Evolutionary conservation across 495 filamentous ascomycete genomes (phyloP).

Genomic region (Aspergillus bertholletiae): DNA sequence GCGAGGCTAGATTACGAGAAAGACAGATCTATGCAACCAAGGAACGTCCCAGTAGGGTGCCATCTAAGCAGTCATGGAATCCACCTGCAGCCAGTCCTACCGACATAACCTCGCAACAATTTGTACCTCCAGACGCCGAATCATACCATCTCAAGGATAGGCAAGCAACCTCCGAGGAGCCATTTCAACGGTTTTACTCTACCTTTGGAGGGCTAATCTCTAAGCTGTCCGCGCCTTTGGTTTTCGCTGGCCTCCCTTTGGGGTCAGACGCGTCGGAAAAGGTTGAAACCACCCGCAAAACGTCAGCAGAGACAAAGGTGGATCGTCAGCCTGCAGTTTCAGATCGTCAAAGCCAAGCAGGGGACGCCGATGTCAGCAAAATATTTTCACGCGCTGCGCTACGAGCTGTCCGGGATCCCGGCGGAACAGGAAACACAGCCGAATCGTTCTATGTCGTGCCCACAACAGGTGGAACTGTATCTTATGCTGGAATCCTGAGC

Average conservation of each 20-base stretch:
- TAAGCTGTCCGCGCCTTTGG: slow-evolving; percentile 79
- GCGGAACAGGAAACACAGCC: slow-evolving; percentile 44
- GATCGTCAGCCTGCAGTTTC: slow-evolving; percentile 36
- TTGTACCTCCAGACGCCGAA: slow-evolving; percentile 23
- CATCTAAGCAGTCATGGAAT: slow-evolving; percentile 34
- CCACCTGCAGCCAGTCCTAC: slow-evolving; percentile 32
- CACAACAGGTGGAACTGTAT: slow-evolving; percentile 79
- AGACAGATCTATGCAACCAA: slow-evolving; percentile 18
- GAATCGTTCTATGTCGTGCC: slow-evolving; percentile 97
- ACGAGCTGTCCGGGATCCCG: slow-evolving; percentile 58
- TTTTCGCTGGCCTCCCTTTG: slow-evolving; percentile 87
- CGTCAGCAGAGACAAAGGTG: slow-evolving; percentile 34
- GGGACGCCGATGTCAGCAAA: slow-evolving; percentile 69
- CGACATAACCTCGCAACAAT: slow-evolving; percentile 35
- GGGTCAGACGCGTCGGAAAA: slow-evolving; percentile 48
- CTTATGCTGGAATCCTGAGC: slow-evolving; percentile 82
- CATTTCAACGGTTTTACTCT: slow-evolving; percentile 85
- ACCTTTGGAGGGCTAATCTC: slow-evolving; percentile 82
- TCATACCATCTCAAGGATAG: slow-evolving; percentile 9
- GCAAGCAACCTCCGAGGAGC: slow-evolving; percentile 56
- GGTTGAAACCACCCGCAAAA: slow-evolving; percentile 36
- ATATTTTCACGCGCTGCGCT: slow-evolving; percentile 80
- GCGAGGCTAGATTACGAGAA: slow-evolving; percentile 34
- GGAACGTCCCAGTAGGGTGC: slow-evolving; percentile 21
- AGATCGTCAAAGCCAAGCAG: slow-evolving; percentile 27